Percentiles rank a stretch among this genome's conserved stretches.
These are phyloP conservation scores for Candida sithepensis DNA, from an alignment of 805 yeast species.

Conservation along the genomic window DNA sequence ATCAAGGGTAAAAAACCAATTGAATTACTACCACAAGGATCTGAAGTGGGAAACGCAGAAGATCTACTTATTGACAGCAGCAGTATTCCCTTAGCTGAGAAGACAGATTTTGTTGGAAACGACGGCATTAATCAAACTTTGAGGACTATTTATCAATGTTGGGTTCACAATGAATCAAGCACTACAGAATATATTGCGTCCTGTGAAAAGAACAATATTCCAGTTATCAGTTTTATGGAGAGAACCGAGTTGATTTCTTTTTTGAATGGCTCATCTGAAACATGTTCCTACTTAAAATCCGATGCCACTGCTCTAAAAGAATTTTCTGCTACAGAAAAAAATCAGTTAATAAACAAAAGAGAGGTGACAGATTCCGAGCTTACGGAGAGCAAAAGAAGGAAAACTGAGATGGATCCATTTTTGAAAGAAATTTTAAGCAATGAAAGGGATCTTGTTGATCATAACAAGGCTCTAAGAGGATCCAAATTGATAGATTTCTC, in stretches of 20 bases:
- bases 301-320: constrained; percentile 1
- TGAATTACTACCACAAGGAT: constrained; percentile 12
- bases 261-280: constrained; percentile 66
- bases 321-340: not conserved
- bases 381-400: constrained; percentile 17
- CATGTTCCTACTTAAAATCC: constrained; percentile 48
- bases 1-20: constrained; percentile 13
- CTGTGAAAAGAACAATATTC: constrained; percentile 60
- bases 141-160: constrained; percentile 68
- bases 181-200: constrained; percentile 79
- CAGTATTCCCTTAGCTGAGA: constrained; percentile 19
- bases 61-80: constrained; percentile 15
- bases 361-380: not conserved
- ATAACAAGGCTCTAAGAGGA: constrained; percentile 48
- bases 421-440: constrained; percentile 41
- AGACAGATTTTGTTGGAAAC: constrained; percentile 56
- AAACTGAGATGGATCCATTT: constrained; percentile 46
- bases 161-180: constrained; percentile 68
- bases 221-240: constrained; percentile 77
- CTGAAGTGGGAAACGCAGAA: constrained; percentile 18
- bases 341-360: constrained; percentile 3
- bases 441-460: constrained; percentile 43
- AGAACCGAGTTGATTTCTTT: constrained; percentile 81
- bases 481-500: constrained; percentile 62
- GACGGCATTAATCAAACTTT: constrained; percentile 40